Evolutionary conservation across 257 asterid species (phyloP).

Genomic region (Nicotiana benthamiana): DNA sequence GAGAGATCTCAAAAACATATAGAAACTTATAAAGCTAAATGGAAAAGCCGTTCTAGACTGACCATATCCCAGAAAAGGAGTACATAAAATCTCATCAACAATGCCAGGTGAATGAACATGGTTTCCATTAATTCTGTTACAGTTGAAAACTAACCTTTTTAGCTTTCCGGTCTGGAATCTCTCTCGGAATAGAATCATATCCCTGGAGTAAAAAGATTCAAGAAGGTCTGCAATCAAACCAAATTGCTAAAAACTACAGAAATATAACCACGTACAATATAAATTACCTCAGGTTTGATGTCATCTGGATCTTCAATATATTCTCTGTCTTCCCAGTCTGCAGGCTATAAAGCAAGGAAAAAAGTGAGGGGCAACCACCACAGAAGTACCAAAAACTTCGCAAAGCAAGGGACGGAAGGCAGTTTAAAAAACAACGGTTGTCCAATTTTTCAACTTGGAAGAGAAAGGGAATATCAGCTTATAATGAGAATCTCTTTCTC

Average conservation of each 20-base stretch:
- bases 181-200: slow-evolving; percentile 85
- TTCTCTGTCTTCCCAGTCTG: slow-evolving; percentile 94
- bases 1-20: background rate
- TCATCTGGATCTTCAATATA: slow-evolving; percentile 75
- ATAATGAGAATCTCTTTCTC: background rate
- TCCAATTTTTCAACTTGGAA: background rate
- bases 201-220: slow-evolving; percentile 42
- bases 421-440: background rate
- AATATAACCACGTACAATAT: background rate
- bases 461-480: background rate
- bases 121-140: background rate
- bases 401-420: background rate
- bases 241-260: background rate
- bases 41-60: background rate
- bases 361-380: background rate
- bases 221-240: background rate
- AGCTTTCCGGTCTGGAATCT: slow-evolving; percentile 87
- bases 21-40: background rate
- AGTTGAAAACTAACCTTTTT: slow-evolving; percentile 35
- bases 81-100: background rate
- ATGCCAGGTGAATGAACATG: background rate
- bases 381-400: background rate
- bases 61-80: background rate
- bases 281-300: slow-evolving; percentile 69
- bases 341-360: slow-evolving; percentile 48